Evolutionary conservation across 2,329 filamentous ascomycete genomes (phyloP).

Genomic region (Colletotrichum sp.): DNA sequence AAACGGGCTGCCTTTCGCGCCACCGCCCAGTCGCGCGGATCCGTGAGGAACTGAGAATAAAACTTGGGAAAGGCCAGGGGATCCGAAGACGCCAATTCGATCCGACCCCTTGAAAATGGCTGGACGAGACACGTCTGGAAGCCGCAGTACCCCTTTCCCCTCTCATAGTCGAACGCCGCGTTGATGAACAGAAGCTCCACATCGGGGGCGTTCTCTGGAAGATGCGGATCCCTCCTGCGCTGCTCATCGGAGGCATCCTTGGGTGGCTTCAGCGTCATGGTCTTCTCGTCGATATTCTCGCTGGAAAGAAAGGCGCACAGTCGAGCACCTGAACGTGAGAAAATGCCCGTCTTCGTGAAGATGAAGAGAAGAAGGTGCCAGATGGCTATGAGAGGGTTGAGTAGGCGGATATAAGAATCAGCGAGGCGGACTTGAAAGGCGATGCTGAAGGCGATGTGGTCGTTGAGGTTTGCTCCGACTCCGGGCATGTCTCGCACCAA

Average conservation of each 20-base stretch:
- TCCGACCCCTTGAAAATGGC: constrained; percentile 31
- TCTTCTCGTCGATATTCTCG: constrained; percentile 29
- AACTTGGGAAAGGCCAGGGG: constrained; percentile 36
- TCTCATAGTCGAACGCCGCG: constrained; percentile 33
- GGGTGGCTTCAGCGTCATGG: constrained; percentile 24
- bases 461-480: constrained; percentile 30
- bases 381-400: constrained; percentile 25
- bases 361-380: constrained; percentile 34
- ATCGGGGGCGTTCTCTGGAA: constrained; percentile 30
- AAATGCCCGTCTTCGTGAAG: constrained; percentile 29
- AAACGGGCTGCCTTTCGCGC: constrained; percentile 33
- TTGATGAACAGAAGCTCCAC: constrained; percentile 43
- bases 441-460: constrained; percentile 32
- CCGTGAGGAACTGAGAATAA: constrained; percentile 33
- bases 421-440: constrained; percentile 28
- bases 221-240: constrained; percentile 23
- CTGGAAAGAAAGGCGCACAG: constrained; percentile 30
- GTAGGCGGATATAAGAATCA: constrained; percentile 27
- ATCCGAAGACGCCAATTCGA: constrained; percentile 39
- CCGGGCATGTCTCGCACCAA: constrained; percentile 27
- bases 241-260: background rate
- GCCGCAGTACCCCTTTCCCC: constrained; percentile 25
- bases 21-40: constrained; percentile 30
- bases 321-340: constrained; percentile 24
- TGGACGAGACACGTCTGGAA: constrained; percentile 33